phyloP scores from a whole-genome alignment of 345 rosid species.

The Erysimum cheiranthoides region DNA sequence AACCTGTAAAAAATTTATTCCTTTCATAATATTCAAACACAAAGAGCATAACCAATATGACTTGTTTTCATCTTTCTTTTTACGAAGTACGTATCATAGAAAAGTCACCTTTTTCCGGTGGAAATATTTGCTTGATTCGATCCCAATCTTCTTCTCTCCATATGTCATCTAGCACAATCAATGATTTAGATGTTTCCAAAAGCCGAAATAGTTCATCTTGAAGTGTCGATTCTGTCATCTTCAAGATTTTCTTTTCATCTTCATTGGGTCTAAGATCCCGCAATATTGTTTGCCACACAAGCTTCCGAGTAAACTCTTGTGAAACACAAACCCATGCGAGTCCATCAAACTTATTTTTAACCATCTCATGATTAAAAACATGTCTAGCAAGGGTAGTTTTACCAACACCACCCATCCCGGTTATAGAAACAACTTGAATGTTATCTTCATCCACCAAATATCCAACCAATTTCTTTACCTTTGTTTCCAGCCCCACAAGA shows the following conservation, averaged over 20 bases:
- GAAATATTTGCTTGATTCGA: background rate
- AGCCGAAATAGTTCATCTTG: background rate
- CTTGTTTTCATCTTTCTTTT: background rate
- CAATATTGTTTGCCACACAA: background rate
- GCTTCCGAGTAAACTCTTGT: background rate
- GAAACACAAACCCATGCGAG: slow-evolving; percentile 3
- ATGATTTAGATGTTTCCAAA: background rate
- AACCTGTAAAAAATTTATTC: background rate
- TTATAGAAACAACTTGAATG: background rate
- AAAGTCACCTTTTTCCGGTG: background rate
- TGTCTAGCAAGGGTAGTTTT: background rate
- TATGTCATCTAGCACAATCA: slow-evolving; percentile 2
- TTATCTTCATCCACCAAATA: background rate
- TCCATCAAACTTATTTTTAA: background rate
- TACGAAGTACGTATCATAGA: background rate
- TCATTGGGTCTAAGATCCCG: background rate
- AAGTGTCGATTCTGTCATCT: background rate
- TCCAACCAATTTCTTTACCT: background rate
- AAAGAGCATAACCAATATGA: background rate
- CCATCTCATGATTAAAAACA: background rate
- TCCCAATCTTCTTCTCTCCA: background rate
- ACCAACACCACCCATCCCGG: background rate
- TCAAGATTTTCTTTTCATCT: background rate
- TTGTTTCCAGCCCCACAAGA: background rate
- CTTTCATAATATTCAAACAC: background rate